Base-by-base conservation (phyloP, 2,329 filamentous ascomycete genomes). In the Neonectria sp. region DNA sequence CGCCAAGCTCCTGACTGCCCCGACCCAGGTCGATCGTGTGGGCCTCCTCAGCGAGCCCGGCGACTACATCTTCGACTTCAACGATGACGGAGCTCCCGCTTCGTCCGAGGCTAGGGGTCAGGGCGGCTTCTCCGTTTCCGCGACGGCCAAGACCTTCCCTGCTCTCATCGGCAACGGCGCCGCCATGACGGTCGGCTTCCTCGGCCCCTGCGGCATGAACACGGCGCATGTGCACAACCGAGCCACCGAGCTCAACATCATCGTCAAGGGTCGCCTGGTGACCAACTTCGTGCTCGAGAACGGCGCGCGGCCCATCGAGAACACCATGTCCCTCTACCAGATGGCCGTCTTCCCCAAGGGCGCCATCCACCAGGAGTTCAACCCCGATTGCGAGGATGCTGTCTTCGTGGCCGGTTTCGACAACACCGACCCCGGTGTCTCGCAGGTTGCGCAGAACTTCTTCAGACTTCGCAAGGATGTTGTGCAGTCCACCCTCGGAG, bases 301-400 rank as follows among this genome's bases (percentile, higher is more conserved):
- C 69, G 81, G 81, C 17, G 80, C 79, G 17, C 65, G 74, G 7
- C 76, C 81, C 27, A 79, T 83, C 56, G 71, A 70, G 57, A 83
- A 82, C 70, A 80, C 78, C 43, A 73, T 86, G 59, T 72, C 75
- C 3, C 76, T 75, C 4, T 82, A 79, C 66, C 81, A 85, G 67
- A 85, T 86, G 81, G 79, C 82, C 13, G 81, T 86, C 11, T 86
- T 88, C 74, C 85, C 85, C 2, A 80, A 85, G 69, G 86, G 86
- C 6, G 80, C 82, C 3, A 78, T 86, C 11, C 86, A 88, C 71
- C 82, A 83, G 2, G 83, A 87, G 68, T 86, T 84, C 75, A 88
- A 88, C 75, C 85, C 85, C 3, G 81, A 84, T 64, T 87, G 86
- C 73, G 79, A 81, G 46, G 78, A 82, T 21, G 79, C 85, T 24